Evolutionary conservation across 257 asterid genomes (phyloP).

Genomic region (Scutellaria minor): DNA sequence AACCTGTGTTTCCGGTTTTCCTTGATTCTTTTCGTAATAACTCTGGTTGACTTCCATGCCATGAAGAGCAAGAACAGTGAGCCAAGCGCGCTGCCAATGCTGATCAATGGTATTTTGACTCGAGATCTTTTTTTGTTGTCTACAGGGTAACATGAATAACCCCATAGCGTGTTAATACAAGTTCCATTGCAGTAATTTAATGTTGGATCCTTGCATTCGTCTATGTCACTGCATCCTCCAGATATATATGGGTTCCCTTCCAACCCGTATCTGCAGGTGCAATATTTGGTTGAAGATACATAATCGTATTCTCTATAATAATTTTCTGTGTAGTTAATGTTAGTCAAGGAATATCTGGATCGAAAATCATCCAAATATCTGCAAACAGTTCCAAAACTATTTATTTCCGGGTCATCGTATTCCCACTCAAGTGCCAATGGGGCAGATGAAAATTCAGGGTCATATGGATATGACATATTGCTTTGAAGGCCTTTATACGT

Average conservation of each 20-base stretch:
- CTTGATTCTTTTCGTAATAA: slow-evolving; percentile 29
- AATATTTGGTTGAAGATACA: slow-evolving; percentile 14
- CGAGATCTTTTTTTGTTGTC: not conserved
- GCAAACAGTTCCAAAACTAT: not conserved
- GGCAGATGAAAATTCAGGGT: slow-evolving; percentile 23
- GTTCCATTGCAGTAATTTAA: not conserved
- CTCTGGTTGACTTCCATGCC: slow-evolving; percentile 30
- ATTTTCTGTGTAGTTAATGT: no score
- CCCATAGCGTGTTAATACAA: slow-evolving; percentile 24
- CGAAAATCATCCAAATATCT: not conserved
- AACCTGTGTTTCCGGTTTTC: slow-evolving; percentile 5
- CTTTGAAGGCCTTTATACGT: slow-evolving; percentile 19
- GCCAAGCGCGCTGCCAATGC: slow-evolving; percentile 29
- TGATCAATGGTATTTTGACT: not conserved
- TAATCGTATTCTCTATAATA: not conserved
- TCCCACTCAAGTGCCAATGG: slow-evolving; percentile 49
- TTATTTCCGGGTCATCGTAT: not conserved
- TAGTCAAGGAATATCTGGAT: no score
- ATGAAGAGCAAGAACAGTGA: not conserved
- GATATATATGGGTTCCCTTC: slow-evolving; percentile 46
- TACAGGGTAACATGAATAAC: not conserved
- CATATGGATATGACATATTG: slow-evolving; percentile 26
- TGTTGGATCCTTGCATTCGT: slow-evolving; percentile 27
- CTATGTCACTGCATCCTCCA: slow-evolving; percentile 40
- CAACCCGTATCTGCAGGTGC: slow-evolving; percentile 13